These are phyloP conservation scores for Erodium trifolium DNA, from an alignment of 441 rosid species.

Conservation along the genomic window DNA sequence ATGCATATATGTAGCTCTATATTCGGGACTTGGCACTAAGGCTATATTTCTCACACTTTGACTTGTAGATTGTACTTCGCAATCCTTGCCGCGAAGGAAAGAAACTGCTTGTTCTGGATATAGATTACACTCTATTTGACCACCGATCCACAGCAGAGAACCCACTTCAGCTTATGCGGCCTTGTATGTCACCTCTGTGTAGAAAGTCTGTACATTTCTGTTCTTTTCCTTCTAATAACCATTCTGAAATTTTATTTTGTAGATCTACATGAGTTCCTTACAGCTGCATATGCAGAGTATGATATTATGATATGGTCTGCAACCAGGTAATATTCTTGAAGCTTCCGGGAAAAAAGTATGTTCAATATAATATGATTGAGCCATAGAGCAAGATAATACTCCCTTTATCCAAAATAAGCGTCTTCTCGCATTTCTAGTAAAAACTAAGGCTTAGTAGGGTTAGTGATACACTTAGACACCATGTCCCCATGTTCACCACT, in stretches of 20 bases:
- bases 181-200: constrained; percentile 40
- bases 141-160: constrained; percentile 90
- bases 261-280: constrained; percentile 97
- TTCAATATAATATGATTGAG: not conserved
- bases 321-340: constrained; percentile 47
- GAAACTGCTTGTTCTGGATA: constrained; percentile 85
- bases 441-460: no score
- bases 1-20: no score
- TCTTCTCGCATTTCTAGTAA: no score
- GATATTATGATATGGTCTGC: constrained; percentile 98
- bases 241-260: constrained; percentile 21
- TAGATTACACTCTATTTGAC: constrained; percentile 91
- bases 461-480: no score
- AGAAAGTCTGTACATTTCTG: not conserved
- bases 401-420: no score
- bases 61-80: constrained; percentile 51
- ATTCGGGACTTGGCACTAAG: not conserved
- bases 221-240: not conserved
- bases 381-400: not conserved
- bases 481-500: no score
- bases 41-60: constrained; percentile 8
- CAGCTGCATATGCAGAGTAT: constrained; percentile 78
- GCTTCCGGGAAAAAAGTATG: not conserved
- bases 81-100: constrained; percentile 81
- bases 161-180: constrained; percentile 79